These are phyloP conservation scores for Aspergillus nomiae DNA, from an alignment of 2,329 filamentous ascomycete species.

Conservation along the genomic window DNA sequence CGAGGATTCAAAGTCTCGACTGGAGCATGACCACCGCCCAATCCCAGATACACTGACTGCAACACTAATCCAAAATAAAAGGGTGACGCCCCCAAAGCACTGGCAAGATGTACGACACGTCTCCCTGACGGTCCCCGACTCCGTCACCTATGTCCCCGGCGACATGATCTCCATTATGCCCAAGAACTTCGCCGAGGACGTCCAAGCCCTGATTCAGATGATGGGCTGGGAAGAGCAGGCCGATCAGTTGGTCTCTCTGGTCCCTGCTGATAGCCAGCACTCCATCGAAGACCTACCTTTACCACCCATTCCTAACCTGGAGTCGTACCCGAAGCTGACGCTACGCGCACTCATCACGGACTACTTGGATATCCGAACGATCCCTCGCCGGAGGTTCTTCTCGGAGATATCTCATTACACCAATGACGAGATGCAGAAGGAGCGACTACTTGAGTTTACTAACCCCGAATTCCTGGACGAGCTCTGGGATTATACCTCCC, in stretches of 20 bases:
- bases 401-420: slow-evolving; percentile 76
- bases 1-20: slow-evolving; percentile 25
- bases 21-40: slow-evolving; percentile 54
- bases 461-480: slow-evolving; percentile 81
- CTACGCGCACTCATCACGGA: slow-evolving; percentile 76
- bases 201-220: slow-evolving; percentile 72
- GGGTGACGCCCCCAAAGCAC: slow-evolving; percentile 74
- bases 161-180: slow-evolving; percentile 82
- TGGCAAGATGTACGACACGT: slow-evolving; percentile 93
- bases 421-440: slow-evolving; percentile 69
- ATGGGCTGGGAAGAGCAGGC: slow-evolving; percentile 79
- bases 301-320: slow-evolving; percentile 40
- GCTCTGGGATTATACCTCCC: slow-evolving; percentile 92
- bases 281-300: slow-evolving; percentile 25
- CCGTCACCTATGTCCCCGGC: slow-evolving; percentile 65
- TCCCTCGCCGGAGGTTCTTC: slow-evolving; percentile 87
- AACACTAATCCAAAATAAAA: slow-evolving; percentile 64
- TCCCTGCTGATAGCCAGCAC: slow-evolving; percentile 28
- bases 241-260: slow-evolving; percentile 65
- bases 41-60: slow-evolving; percentile 61
- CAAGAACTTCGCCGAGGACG: slow-evolving; percentile 81
- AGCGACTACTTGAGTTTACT: slow-evolving; percentile 81
- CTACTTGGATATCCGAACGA: slow-evolving; percentile 85
- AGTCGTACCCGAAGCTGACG: slow-evolving; percentile 52
- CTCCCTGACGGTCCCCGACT: slow-evolving; percentile 54